Conservation (phyloP, 169 alveolate species). For the Plasmodium yoelii region DNA sequence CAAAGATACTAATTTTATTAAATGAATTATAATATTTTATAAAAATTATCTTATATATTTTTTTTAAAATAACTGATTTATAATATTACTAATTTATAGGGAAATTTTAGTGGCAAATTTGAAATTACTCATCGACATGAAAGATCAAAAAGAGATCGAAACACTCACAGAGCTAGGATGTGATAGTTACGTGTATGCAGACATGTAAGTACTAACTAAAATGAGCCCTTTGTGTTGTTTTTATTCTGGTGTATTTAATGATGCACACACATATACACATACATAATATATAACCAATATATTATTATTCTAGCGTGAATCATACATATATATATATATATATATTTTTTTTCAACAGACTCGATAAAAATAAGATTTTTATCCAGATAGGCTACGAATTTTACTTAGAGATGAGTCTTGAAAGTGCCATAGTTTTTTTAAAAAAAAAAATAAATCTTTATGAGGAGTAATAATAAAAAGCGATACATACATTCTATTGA, state of each 20-base stretch:
- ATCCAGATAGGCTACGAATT: slow-evolving; percentile 82
- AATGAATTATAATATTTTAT: too few relatives aligned
- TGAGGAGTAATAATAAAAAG: slow-evolving; percentile 64
- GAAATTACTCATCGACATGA: slow-evolving; percentile 41
- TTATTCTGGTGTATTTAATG: slow-evolving; percentile 2
- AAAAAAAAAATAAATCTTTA: slow-evolving; percentile 73
- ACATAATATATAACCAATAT: neutral
- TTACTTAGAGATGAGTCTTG: slow-evolving; percentile 80
- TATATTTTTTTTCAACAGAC: slow-evolving; percentile 15
- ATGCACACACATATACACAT: neutral
- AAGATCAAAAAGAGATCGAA: slow-evolving; percentile 68
- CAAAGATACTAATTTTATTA: neutral
- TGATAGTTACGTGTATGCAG: slow-evolving; percentile 73
- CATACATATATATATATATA: too few relatives aligned
- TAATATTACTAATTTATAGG: slow-evolving; percentile 18
- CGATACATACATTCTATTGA: neutral
- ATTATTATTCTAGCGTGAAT: too few relatives aligned
- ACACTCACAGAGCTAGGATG: slow-evolving; percentile 68
- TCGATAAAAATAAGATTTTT: slow-evolving; percentile 73
- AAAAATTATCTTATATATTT: neutral
- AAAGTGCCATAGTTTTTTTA: slow-evolving; percentile 77
- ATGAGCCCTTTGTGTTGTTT: neutral
- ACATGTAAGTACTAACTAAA: slow-evolving; percentile 53
- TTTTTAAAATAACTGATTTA: neutral
- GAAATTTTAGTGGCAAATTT: slow-evolving; percentile 67